phyloP scores from a whole-genome alignment of 371 early-diverging fungal genomes.

The Syncephalastrum contaminatum region DNA sequence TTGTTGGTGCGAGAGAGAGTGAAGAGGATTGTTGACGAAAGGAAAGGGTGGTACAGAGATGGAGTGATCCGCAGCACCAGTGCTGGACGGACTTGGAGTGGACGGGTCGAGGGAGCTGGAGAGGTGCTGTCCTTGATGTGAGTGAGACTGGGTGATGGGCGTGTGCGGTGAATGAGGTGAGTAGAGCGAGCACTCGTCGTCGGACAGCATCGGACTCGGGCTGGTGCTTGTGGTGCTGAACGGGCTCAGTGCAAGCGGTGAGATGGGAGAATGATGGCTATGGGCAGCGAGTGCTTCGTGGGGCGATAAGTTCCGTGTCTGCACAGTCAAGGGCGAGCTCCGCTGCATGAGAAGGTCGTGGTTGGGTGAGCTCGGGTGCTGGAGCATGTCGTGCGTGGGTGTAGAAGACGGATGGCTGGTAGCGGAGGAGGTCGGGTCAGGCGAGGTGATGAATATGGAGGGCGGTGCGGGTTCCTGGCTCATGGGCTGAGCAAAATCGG shows the following conservation, averaged over 20 bases:
- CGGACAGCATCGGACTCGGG: constrained; percentile 26
- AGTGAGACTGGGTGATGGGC: constrained; percentile 10
- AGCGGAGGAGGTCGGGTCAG: constrained; percentile 25
- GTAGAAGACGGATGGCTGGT: not conserved
- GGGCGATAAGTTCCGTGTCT: constrained; percentile 19
- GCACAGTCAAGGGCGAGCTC: constrained; percentile 16
- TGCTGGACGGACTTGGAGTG: constrained; percentile 12
- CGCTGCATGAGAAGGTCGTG: constrained; percentile 5
- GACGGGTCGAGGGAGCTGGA: constrained; percentile 7
- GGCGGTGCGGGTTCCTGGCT: constrained; percentile 43
- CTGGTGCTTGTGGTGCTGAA: constrained; percentile 11
- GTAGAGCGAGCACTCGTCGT: constrained; percentile 29
- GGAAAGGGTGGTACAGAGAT: constrained; percentile 9
- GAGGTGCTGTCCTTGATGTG: constrained; percentile 5
- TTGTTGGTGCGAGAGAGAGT: constrained; percentile 25
- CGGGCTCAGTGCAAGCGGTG: constrained; percentile 10
- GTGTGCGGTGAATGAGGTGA: constrained; percentile 28
- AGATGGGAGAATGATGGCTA: constrained; percentile 8
- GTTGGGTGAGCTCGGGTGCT: not conserved
- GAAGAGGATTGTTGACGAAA: constrained; percentile 15
- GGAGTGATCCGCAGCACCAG: constrained; percentile 1
- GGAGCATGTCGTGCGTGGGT: too few relatives aligned
- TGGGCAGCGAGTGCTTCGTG: constrained; percentile 1
- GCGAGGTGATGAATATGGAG: constrained; percentile 62
- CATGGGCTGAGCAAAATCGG: constrained; percentile 10